Conservation (phyloP, 495 filamentous ascomycete genomes). For the Penicillium goetzii region DNA sequence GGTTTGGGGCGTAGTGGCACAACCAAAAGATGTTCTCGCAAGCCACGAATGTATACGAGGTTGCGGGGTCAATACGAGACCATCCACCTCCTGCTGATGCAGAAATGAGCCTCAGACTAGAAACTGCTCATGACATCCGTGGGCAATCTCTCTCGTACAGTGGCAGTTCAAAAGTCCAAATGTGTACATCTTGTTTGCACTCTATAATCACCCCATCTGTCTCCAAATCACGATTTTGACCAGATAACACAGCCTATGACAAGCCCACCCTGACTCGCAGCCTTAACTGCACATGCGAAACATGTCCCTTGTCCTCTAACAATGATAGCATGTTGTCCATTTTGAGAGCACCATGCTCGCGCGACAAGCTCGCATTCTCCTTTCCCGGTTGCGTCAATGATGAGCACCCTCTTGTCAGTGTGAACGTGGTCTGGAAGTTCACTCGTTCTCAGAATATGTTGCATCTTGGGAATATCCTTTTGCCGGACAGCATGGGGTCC, state of each 20-base stretch:
- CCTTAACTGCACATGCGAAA: constrained; percentile 12
- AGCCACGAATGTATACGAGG: background rate
- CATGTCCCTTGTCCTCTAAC: background rate
- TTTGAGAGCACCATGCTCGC: constrained; percentile 17
- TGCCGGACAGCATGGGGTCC: constrained; percentile 9
- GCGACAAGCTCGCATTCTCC: constrained; percentile 14
- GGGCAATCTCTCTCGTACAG: background rate
- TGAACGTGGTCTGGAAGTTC: constrained; percentile 10
- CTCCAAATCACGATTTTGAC: background rate
- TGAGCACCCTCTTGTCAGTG: constrained; percentile 10
- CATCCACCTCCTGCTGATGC: background rate
- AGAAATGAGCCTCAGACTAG: background rate
- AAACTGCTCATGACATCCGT: background rate
- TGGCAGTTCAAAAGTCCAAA: background rate
- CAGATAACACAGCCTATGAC: constrained; percentile 8
- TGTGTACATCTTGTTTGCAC: too few relatives aligned
- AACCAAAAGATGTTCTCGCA: background rate
- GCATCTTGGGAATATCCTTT: constrained; percentile 4
- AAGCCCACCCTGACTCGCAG: constrained; percentile 15
- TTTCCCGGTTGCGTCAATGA: constrained; percentile 18
- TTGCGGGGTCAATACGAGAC: background rate
- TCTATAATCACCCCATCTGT: too few relatives aligned
- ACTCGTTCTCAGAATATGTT: constrained; percentile 4
- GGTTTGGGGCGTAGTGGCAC: background rate
- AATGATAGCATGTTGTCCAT: constrained; percentile 14